phyloP scores from a whole-genome alignment of 352 stramenopile genomes.

The Thraustochytrium sp. region DNA sequence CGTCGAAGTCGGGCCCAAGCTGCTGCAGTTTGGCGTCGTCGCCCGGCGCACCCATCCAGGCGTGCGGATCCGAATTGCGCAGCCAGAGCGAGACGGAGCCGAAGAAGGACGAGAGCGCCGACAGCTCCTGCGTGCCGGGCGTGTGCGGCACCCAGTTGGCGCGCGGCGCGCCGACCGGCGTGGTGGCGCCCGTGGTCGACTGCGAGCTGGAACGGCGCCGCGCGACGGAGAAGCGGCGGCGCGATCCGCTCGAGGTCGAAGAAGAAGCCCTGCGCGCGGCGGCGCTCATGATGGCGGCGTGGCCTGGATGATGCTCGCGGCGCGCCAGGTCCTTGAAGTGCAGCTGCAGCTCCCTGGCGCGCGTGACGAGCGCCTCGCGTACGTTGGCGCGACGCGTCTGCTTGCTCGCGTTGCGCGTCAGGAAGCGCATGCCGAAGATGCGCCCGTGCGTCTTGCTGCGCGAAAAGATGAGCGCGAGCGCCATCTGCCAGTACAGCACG shows the following conservation, averaged over 20 bases:
- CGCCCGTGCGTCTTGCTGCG: neutral
- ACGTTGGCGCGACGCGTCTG: neutral
- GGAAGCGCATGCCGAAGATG: neutral
- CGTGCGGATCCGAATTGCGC: neutral
- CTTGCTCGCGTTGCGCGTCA: neutral
- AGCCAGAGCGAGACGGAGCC: slow-evolving; percentile 5
- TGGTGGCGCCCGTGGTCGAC: neutral
- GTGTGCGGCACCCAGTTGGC: neutral
- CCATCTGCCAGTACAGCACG: slow-evolving; percentile 7
- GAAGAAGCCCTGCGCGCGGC: no score
- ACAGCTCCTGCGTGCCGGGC: neutral
- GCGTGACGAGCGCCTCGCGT: neutral
- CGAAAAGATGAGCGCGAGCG: neutral
- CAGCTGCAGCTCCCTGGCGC: neutral
- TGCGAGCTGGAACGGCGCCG: neutral
- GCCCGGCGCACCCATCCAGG: neutral
- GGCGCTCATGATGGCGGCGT: no score
- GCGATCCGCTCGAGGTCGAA: no score
- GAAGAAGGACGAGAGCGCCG: neutral
- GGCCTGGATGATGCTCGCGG: neutral
- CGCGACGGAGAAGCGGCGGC: neutral
- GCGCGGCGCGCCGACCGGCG: neutral
- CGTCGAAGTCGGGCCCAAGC: neutral
- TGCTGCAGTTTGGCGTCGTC: neutral
- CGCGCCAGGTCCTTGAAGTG: slow-evolving; percentile 12